Percentiles rank a stretch among this genome's conserved stretches.
Conservation (phyloP, 164 flowering plant species). For the Dillenia suffruticosa region DNA sequence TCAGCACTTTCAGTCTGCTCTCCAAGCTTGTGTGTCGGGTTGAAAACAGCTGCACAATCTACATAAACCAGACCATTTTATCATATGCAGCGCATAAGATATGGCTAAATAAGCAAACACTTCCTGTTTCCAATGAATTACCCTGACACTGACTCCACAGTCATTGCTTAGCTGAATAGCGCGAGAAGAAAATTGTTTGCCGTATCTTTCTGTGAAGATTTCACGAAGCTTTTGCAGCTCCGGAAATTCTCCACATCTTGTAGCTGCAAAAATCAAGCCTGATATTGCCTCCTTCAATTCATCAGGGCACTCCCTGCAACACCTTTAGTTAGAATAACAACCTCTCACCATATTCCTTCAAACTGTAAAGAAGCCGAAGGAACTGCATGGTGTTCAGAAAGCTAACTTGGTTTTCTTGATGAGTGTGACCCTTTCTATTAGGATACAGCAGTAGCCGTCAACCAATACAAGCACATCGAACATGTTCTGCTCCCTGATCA, state of each 20-base stretch:
- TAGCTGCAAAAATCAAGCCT: conserved; percentile 57
- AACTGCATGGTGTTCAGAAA: background rate
- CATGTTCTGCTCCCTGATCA: conserved; percentile 73
- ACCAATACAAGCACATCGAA: conserved; percentile 48
- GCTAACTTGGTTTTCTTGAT: conserved; percentile 35
- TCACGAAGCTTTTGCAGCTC: conserved; percentile 74
- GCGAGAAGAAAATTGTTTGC: conserved; percentile 65
- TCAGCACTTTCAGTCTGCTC: conserved; percentile 51
- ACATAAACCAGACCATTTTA: conserved; percentile 5
- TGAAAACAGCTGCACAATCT: conserved; percentile 83
- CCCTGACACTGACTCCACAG: conserved; percentile 66
- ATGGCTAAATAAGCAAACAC: background rate
- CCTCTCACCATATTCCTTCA: too few relatives aligned
- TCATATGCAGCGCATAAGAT: background rate
- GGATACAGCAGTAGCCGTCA: conserved; percentile 48
- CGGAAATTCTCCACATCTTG: conserved; percentile 87
- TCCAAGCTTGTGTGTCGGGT: conserved; percentile 61
- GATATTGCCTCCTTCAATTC: conserved; percentile 72
- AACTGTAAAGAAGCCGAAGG: too few relatives aligned
- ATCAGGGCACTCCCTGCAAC: conserved; percentile 67
- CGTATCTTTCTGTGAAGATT: conserved; percentile 47
- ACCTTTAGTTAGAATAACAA: too few relatives aligned
- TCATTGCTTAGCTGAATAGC: conserved; percentile 65
- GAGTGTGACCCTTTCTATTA: conserved; percentile 31
- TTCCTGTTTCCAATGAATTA: conserved; percentile 8